Base-by-base conservation (phyloP, 179 eudicot genomes). In the Amaranthus tricolor region DNA sequence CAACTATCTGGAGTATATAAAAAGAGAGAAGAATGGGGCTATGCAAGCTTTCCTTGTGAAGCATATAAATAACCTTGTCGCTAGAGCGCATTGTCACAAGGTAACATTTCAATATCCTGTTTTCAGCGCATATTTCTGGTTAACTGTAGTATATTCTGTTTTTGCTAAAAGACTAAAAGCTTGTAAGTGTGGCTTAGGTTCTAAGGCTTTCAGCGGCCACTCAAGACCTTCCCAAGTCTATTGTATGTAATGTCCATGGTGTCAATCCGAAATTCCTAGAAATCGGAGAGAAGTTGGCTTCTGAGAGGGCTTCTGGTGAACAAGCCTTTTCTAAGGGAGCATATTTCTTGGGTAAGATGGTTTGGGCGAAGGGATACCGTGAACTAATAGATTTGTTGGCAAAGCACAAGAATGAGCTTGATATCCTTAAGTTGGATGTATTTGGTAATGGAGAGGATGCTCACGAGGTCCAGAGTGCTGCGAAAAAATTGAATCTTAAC, bases 161-260 rank as follows among this genome's bases (percentile, higher is more conserved):
- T 21, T 14, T 31, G 54, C 74, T 79, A 72, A 20, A 31, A 56
- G 49, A 62, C 16, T 62, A 73, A 76, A 53, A 5, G 47, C 16
- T 65, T 48, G 47, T 73, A 56, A 45, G 19, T 77, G 17, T 85
- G 60, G 72, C 54, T 58, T 77, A 95, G 99, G 90, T 95, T 73
- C 92, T 95, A 70, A 97, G 97, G 53, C 98, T 95, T 81, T 95
- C 99, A 47, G 97, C 97, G 67, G 99, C 99, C 54, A 95, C 98
- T 40, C 99, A 95, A 79, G 92, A 95, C 79, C 82, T 95, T 54
- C 99, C 97, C 19, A 95, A 80, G 81, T 95, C 99, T 68, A 78
- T 83, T 5, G 52, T 95, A 50, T 95, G 99, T 89, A 95, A 95
- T 68, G 99, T 95, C 65, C 99, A 93, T 76, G 99, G 99, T 59